Evolutionary conservation across 805 yeast genomes (phyloP).

Genomic region (Kluyveromyces nonfermentans): DNA sequence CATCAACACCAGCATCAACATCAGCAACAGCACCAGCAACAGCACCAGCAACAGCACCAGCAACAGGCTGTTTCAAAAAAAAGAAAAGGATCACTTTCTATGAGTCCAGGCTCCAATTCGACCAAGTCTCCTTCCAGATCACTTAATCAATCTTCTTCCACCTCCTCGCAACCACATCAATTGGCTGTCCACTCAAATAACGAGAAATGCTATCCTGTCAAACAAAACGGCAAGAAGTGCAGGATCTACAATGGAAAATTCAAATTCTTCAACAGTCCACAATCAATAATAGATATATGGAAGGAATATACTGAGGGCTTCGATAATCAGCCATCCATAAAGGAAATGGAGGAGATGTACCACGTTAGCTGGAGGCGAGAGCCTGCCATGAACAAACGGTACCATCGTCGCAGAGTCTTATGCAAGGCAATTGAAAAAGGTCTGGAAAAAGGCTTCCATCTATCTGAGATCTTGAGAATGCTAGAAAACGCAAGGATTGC

Average conservation of each 20-base stretch:
- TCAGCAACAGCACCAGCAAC: not conserved
- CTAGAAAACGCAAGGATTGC: constrained; percentile 38
- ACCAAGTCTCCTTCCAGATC: constrained; percentile 5
- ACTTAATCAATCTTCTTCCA: not conserved
- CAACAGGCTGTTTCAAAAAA: not conserved
- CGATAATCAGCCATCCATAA: constrained; percentile 44
- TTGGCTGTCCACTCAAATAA: constrained; percentile 3
- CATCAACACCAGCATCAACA: constrained; percentile 1
- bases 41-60: not conserved
- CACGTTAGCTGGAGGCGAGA: constrained; percentile 49
- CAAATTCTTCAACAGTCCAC: constrained; percentile 35
- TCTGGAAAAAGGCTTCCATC: constrained; percentile 34
- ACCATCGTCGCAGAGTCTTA: constrained; percentile 42
- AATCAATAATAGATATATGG: constrained; percentile 46
- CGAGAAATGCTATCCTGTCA: constrained; percentile 9
- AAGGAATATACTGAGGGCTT: constrained; percentile 45
- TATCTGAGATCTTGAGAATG: constrained; percentile 36
- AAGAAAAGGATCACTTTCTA: not conserved
- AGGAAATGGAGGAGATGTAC: constrained; percentile 38
- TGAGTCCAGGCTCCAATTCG: not conserved
- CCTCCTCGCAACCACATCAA: not conserved
- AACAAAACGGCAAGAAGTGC: constrained; percentile 14
- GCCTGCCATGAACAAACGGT: constrained; percentile 44
- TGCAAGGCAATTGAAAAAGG: constrained; percentile 49
- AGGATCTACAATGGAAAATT: constrained; percentile 28